These are phyloP conservation scores for Sophora flavescens DNA, from an alignment of 306 rosid species.

Conservation along the genomic window DNA sequence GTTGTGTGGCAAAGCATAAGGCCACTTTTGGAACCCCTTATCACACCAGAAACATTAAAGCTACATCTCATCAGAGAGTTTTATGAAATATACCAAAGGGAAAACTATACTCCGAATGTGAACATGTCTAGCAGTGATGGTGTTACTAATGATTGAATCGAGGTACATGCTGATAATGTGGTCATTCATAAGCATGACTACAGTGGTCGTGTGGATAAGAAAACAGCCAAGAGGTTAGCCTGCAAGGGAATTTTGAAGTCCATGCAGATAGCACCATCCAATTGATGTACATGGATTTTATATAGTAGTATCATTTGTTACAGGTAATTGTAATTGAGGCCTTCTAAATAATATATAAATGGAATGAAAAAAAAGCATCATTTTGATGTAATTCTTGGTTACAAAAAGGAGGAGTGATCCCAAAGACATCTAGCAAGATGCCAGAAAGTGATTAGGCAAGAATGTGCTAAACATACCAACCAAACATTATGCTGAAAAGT, in stretches of 20 bases:
- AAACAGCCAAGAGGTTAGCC: conserved; percentile 56
- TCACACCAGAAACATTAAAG: conserved; percentile 67
- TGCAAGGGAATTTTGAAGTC: conserved; percentile 61
- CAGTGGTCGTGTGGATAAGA: conserved; percentile 29
- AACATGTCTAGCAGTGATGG: conserved; percentile 22
- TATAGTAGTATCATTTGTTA: background rate
- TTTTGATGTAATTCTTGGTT: background rate
- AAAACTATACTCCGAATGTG: conserved; percentile 41
- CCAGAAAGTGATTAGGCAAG: too few relatives aligned
- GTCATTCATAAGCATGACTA: conserved; percentile 34
- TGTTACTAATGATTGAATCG: conserved; percentile 40
- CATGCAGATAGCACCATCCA: conserved; percentile 46
- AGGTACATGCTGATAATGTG: conserved; percentile 64
- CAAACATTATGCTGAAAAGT: too few relatives aligned
- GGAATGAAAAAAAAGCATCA: background rate
- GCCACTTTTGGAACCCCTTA: conserved; percentile 76
- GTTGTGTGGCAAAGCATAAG: conserved; percentile 63
- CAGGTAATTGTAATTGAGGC: background rate
- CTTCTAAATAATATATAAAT: background rate
- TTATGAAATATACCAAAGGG: conserved; percentile 54
- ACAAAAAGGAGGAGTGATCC: too few relatives aligned
- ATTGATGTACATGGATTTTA: background rate
- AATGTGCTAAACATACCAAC: too few relatives aligned
- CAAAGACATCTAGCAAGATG: too few relatives aligned
- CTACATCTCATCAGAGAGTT: conserved; percentile 67